Evolutionary conservation across 2,329 filamentous ascomycete species (phyloP), one percentile per base, ranked within the genome.

Genomic region (Emmonsia crescens): DNA sequence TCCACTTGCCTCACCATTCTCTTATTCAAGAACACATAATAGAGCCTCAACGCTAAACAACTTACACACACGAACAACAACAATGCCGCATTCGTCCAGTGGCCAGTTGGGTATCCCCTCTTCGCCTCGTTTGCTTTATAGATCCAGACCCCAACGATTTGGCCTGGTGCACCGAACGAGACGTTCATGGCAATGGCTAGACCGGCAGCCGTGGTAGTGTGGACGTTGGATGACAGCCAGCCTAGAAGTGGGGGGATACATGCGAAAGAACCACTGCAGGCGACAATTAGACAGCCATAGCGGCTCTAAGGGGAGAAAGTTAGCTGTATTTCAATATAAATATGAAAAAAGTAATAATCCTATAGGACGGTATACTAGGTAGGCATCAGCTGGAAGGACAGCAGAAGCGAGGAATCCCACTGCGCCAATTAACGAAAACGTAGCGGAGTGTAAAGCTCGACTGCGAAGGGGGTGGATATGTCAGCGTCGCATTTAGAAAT

Each of bases 81-180:
- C 66, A 87, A 72, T 12, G 75, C 84, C 2, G 83, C 84, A 69
- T 88, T 87, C 4, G 80, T 81, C 83, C 84, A 88, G 69, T 89
- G 86, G 0, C 87, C 87, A 0, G 86, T 89, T 0, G 85, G 85
- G 70, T 88, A 89, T 0, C 87, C 87, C 10, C 66, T 73, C 27
- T 75, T 71, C 21, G 79, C 81, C 71, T 90, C 85, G 12, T 82
- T 74, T 0, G 82, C 78, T 68, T 86, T 87, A 74, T 89, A 89
- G 64, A 89, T 89, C 86, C 86, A 90, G 0, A 89, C 85, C 0
- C 86, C 87, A 0, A 84, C 82, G 48, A 90, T 89, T 71, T 89
- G 87, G 0, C 87, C 87, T 0, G 86, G 79, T 0, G 85, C 86
- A 0, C 85, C 86, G 57, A 88, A 79, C 1, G 83, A 85, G 19